Percentiles rank a stretch among this genome's conserved stretches.
Conservation (phyloP, 768 basidiomycete genomes). For the Mycena chlorophos region DNA sequence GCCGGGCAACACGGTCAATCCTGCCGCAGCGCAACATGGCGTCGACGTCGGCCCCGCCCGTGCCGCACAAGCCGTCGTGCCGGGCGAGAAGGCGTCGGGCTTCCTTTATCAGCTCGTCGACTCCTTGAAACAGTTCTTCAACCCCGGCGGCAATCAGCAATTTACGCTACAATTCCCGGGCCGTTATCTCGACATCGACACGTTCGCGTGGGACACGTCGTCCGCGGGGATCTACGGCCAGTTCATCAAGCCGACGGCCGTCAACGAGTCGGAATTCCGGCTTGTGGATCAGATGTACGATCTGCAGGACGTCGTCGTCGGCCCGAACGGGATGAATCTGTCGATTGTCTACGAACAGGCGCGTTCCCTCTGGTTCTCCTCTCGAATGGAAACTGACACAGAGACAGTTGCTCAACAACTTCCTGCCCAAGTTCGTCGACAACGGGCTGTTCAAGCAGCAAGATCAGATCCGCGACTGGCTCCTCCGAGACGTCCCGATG, state of each 20-base stretch:
- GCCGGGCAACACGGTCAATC: no score
- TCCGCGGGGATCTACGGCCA: slow-evolving; percentile 29
- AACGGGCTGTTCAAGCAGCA: slow-evolving; percentile 24
- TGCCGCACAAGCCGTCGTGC: background rate
- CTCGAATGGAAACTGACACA: no score
- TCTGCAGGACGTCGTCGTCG: slow-evolving; percentile 23
- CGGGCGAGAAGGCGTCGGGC: background rate
- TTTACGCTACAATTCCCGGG: slow-evolving; percentile 32
- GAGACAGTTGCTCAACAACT: slow-evolving; percentile 26
- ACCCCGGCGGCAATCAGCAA: slow-evolving; percentile 26
- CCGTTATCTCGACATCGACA: slow-evolving; percentile 23
- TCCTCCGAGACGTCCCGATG: slow-evolving; percentile 26
- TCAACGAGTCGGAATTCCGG: slow-evolving; percentile 31
- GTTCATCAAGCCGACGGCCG: slow-evolving; percentile 29
- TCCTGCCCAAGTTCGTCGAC: slow-evolving; percentile 24
- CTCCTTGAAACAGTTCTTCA: slow-evolving; percentile 23
- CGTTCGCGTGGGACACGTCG: slow-evolving; percentile 29
- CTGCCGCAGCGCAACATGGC: no score
- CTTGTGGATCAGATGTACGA: slow-evolving; percentile 31
- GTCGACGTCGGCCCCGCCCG: background rate
- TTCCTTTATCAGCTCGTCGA: slow-evolving; percentile 12
- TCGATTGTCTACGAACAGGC: slow-evolving; percentile 29
- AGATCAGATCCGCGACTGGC: slow-evolving; percentile 28
- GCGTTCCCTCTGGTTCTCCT: background rate
- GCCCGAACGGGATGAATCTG: slow-evolving; percentile 28